These are phyloP conservation scores for Senecio squalidus DNA, from an alignment of 140 eudicot genomes.

Conservation along the genomic window DNA sequence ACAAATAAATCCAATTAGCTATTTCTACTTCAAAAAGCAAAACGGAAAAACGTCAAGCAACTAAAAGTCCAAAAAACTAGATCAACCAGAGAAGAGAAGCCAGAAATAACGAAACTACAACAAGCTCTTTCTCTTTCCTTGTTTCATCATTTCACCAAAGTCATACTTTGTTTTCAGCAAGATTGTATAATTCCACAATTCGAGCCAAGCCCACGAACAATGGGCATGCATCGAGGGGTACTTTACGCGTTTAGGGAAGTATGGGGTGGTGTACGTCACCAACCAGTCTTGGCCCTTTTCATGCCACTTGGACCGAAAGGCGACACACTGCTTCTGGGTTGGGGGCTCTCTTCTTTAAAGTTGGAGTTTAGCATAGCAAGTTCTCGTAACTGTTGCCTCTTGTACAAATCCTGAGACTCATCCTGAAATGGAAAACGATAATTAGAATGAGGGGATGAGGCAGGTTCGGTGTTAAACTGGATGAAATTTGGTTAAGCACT, in stretches of 20 bases:
- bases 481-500: background rate
- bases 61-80: slow-evolving; percentile 24
- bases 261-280: slow-evolving; percentile 33
- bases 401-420: slow-evolving; percentile 75
- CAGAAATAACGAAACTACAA: slow-evolving; percentile 14
- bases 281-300: slow-evolving; percentile 80
- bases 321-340: slow-evolving; percentile 79
- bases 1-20: slow-evolving; percentile 46
- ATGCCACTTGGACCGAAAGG: slow-evolving; percentile 69
- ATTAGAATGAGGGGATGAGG: background rate
- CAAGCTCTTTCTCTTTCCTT: slow-evolving; percentile 19
- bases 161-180: slow-evolving; percentile 14
- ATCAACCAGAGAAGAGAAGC: slow-evolving; percentile 6
- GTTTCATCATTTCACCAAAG: slow-evolving; percentile 20
- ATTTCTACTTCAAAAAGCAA: slow-evolving; percentile 21
- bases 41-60: slow-evolving; percentile 12
- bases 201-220: slow-evolving; percentile 11
- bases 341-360: slow-evolving; percentile 76
- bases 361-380: slow-evolving; percentile 76
- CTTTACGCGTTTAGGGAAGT: slow-evolving; percentile 17
- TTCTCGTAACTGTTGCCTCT: slow-evolving; percentile 80
- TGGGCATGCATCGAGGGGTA: slow-evolving; percentile 22
- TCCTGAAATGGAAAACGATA: slow-evolving; percentile 37
- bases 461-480: background rate
- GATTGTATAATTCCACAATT: slow-evolving; percentile 19